Base-by-base conservation (phyloP, 805 yeast species). In the Kazachstania bromeliacearum region DNA sequence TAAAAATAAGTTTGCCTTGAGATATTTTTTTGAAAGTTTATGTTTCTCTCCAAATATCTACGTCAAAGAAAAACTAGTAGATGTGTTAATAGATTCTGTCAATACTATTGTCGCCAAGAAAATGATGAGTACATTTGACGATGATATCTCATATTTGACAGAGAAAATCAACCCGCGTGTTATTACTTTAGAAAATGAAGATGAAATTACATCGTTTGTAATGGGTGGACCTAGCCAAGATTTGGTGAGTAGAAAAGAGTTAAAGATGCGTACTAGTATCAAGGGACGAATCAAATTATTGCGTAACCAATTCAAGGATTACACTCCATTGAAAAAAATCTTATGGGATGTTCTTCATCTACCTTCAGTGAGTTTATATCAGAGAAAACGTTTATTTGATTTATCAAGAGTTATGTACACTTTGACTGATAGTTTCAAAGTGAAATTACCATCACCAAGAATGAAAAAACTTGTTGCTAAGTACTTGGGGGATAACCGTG, bases 311-410 rank as follows among this genome's bases (percentile, higher is more conserved):
- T 58, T 58, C 31, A 50, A 45, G 25, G 41, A 71, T 2, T 65
- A 71, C 34, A 76, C 57, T 20, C 84, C 85, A 0, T 60, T 92
- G 15, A 68, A 70, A 36, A 48, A 53, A 2, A 69, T 71, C 7
- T 47, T 92, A 2, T 87, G 96, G 96, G 66, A 70, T 30, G 66
- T 77, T 7, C 55, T 87, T 7, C 81, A 78, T 46, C 67, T 81
- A 0, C 75, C 81, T 2, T 55, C 78, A 18, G 41, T 79, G 14
- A 70, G 81, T 9, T 59, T 84, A 2, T 60, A 71, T 28, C 77
- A 77, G 23, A 74, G 77, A 44, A 67, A 88, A 39, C 57, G 68
- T 24, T 49, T 89, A 7, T 77, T 82, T 45, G 81, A 76, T 39
- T 50, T 84, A 3, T 66, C 83, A 35, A 74, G 75, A 28, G 70